Percentiles rank a stretch among this genome's conserved stretches.
These are phyloP conservation scores for Petunia hybrid DNA, from an alignment of 305 asterid genomes.

Conservation along the genomic window DNA sequence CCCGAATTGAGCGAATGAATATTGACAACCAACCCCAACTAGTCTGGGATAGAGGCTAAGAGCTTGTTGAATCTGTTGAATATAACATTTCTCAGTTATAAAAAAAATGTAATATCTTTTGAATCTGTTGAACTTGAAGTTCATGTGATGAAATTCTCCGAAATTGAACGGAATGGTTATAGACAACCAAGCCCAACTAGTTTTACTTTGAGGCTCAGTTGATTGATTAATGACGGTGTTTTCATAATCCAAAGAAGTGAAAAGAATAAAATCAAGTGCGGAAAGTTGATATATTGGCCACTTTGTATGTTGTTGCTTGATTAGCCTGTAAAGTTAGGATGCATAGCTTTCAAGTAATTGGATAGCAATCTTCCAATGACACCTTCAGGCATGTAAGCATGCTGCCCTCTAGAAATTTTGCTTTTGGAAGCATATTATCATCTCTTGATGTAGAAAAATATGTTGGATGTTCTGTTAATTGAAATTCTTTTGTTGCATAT, in stretches of 20 bases:
- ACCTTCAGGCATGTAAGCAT: background rate
- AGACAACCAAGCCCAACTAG: too few relatives aligned
- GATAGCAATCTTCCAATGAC: background rate
- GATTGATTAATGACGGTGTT: background rate
- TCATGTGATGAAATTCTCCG: too few relatives aligned
- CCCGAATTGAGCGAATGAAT: background rate
- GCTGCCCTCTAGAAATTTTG: background rate
- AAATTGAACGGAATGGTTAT: too few relatives aligned
- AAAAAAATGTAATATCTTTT: too few relatives aligned
- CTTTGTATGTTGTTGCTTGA: conserved; percentile 8
- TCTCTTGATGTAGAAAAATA: conserved; percentile 18
- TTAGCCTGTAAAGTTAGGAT: conserved; percentile 21
- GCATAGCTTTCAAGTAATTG: conserved; percentile 1
- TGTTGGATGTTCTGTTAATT: background rate
- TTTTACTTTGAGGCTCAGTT: background rate
- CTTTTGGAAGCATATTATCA: background rate
- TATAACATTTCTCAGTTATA: too few relatives aligned
- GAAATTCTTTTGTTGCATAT: background rate
- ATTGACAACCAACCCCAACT: background rate
- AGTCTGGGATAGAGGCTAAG: background rate
- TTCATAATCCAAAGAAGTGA: background rate
- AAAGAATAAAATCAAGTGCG: background rate
- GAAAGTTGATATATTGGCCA: background rate
- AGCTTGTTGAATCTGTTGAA: too few relatives aligned
- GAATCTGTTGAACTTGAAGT: too few relatives aligned